These are phyloP conservation scores for Xerocomus potaroensis DNA, from an alignment of 768 basidiomycete genomes.

Conservation along the genomic window DNA sequence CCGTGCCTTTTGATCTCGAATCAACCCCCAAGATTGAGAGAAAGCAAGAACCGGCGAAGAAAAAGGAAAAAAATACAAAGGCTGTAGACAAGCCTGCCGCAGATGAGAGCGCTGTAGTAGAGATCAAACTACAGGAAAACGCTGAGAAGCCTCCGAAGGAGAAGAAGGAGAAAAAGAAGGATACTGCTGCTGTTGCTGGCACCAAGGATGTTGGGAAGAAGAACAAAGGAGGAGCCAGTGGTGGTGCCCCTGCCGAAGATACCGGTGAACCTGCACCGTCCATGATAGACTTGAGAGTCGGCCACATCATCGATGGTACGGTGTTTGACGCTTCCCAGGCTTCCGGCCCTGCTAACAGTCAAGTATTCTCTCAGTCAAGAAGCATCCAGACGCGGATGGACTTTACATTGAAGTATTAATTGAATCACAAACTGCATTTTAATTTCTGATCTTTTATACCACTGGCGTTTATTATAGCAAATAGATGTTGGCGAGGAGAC, in stretches of 20 bases:
- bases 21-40: constrained; percentile 72
- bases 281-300: constrained; percentile 96
- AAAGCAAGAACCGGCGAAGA: constrained; percentile 68
- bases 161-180: constrained; percentile 47
- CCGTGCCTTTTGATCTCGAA: constrained; percentile 67
- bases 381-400: constrained; percentile 96
- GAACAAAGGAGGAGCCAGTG: constrained; percentile 36
- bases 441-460: not conserved
- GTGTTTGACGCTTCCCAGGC: constrained; percentile 3
- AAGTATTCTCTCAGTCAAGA: constrained; percentile 59
- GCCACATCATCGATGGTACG: constrained; percentile 86
- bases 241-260: constrained; percentile 48
- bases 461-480: constrained; percentile 53
- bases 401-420: constrained; percentile 84
- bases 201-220: constrained; percentile 32
- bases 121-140: constrained; percentile 40
- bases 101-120: constrained; percentile 24
- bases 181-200: constrained; percentile 43
- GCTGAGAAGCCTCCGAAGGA: constrained; percentile 19
- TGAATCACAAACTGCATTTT: not conserved
- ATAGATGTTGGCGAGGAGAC: constrained; percentile 95
- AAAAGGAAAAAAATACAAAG: constrained; percentile 61
- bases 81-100: constrained; percentile 26
- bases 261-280: constrained; percentile 83
- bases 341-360: constrained; percentile 2